phyloP scores from a whole-genome alignment of 805 yeast species.

The Wickerhamomyces chambardii region DNA sequence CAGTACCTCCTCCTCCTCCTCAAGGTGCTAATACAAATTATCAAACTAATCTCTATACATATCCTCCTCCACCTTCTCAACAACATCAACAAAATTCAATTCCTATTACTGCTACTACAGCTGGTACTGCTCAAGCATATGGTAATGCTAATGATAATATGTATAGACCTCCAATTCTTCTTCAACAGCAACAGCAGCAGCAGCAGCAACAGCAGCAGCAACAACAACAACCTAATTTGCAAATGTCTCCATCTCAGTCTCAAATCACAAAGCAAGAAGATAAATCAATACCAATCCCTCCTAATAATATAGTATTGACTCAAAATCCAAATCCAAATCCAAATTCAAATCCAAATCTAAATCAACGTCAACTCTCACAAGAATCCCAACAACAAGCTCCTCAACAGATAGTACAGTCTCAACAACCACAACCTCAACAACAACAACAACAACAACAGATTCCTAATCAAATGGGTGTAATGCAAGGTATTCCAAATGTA shows the following conservation, averaged over 20 bases:
- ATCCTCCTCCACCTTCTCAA: too few species aligned
- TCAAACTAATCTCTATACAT: too few species aligned
- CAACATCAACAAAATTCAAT: not conserved
- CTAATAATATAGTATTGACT: not conserved
- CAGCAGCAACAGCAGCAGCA: conserved; percentile 7
- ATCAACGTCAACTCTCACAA: not conserved
- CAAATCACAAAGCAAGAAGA: too few species aligned
- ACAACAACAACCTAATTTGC: conserved; percentile 1
- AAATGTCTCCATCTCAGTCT: too few species aligned
- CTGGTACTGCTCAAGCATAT: too few species aligned
- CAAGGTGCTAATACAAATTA: too few species aligned
- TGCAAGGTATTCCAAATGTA: conserved; percentile 6
- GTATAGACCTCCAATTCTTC: not conserved
- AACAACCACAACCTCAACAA: conserved; percentile 5
- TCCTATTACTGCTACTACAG: too few species aligned
- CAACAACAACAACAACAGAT: conserved; percentile 6
- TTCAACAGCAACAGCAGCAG: conserved; percentile 4
- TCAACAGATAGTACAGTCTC: not conserved
- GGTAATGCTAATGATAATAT: not conserved
- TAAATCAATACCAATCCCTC: too few species aligned
- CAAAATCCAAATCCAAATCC: not conserved
- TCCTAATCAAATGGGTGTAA: conserved; percentile 3
- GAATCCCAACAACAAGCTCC: not conserved
- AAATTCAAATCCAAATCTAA: not conserved
- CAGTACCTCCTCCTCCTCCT: too few species aligned